Base-by-base conservation (phyloP, 148 eudicot genomes). In the Arbutus unedo region DNA sequence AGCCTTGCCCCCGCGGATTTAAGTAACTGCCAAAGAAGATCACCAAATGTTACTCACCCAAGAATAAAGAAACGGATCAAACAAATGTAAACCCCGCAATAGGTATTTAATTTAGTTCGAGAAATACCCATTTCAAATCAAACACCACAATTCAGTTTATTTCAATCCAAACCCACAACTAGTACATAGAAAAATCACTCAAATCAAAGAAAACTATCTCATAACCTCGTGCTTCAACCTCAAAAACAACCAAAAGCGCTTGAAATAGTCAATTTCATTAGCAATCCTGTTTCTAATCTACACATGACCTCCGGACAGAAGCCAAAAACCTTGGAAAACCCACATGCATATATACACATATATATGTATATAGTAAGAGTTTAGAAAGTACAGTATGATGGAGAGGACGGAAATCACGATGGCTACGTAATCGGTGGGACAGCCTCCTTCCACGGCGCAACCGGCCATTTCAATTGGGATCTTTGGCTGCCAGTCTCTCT, bases 381-480 rank as follows among this genome's bases (percentile, higher is more conserved):
- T 64, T 47, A 79, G 59, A 71, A 70, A 87, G 25, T 89, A 95
- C 98, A 93, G 71, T 79, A 91, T 70, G 73, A 93, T 60, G 80
- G 92, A 90, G 78, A 93, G 56, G 54, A 86, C 55, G 54, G 96
- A 84, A 59, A 93, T 41, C 76, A 90, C 89, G 83, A 95, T 54
- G 70, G 98, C 95, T 8, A 91, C 74, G 82, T 93, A 95, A 82
- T 95, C 98, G 82, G 89, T 88, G 51, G 94, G 92, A 76, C 98
- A 95, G 60, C 98, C 97, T 76, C 98, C 98, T 45, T 74, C 79
- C 41, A 57, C 84, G 79, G 91, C 93, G 83, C 98, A 95, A 44
- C 85, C 76, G 57, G 82, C 86, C 95, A 91, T 93, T 79, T 54
- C 62, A 49, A 51, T 13, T 84, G 43, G 38, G 41, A 48, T 8